Evolutionary conservation across 495 filamentous ascomycete species (phyloP), one percentile per base, ranked within the genome.

Genomic region (Penicillium salamii): DNA sequence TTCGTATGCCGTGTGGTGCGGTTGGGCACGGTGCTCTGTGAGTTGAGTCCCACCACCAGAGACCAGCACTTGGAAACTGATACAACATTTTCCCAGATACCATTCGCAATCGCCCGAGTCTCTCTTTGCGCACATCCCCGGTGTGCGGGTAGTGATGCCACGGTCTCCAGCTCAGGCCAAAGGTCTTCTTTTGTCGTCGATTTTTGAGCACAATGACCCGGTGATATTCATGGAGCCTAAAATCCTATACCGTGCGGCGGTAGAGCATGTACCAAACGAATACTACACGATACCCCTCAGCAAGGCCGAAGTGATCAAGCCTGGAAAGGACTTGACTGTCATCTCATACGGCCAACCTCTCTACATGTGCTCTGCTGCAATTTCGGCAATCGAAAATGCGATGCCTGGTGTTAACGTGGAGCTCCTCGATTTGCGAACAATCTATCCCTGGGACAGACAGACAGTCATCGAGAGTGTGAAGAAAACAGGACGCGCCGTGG

Each of bases 161-260:
- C 80, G 95, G 34, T 92, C 89, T 7, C 93, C 93, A 7, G 66
- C 87, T 7, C 93, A 97, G 70, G 93, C 93, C 0, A 98, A 97
- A 65, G 93, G 93, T 2, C 75, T 98, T 5, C 75, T 97, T 18
- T 74, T 97, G 2, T 73, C 77, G 7, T 76, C 92, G 1, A 88
- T 91, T 23, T 88, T 93, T 50, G 77, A 83, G 31, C 84, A 81
- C 64, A 89, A 90, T 45, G 92, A 98, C 63, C 93, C 93, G 0
- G 89, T 92, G 45, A 72, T 98, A 20, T 97, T 98, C 70, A 87
- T 98, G 87, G 93, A 98, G 67, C 95, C 93, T 0, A 98, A 98
- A 73, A 84, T 91, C 7, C 72, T 98, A 13, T 98, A 98, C 60
- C 85, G 93, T 18, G 95, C 95, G 1, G 91, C 93, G 0, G 90